Base-by-base conservation (phyloP, 768 basidiomycete species). In the Nidularia pulvinata region DNA sequence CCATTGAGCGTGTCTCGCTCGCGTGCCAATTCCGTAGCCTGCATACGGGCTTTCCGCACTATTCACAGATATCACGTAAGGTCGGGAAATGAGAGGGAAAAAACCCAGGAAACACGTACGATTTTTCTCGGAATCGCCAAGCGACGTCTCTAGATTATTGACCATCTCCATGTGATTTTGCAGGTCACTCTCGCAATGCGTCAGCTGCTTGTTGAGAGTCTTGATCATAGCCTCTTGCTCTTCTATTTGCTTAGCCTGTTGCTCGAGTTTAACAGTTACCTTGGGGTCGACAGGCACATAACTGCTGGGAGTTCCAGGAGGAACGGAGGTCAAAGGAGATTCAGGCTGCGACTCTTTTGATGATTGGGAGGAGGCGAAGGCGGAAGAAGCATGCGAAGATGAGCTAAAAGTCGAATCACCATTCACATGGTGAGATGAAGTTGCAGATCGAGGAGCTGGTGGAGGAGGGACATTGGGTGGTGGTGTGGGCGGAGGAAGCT, bases 21-120 rank as follows among this genome's bases (percentile, higher is more conserved):
- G 48, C 89, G 82, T 7, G 89, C 89, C 37, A 95, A 73, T 64
- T 96, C 94, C 52, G 90, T 93, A 16, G 93, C 91, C 67, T 95
- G 94, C 85, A 93, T 88, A 36, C 94, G 91, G 5, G 93, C 89
- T 71, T 96, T 96, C 55, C 95, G 91, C 52, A 96, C 91, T 94
- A 61, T 34, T 52, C 33, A 33, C 22, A 19, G 54, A 30, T 57
- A 36, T 59, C 48, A 48, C 14, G 50, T 49, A 25, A 32, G 33
- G 48, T 44, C 48, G 7, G 48, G 42, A 45, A 48, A 22, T 46
- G 50, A 30, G 11, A 14, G 7, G 10, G 45, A 33, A 25, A 25
- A 55, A 50, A 46, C 53, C 4, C 25, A 30, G 25, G 25, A 35
- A 50, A 10, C 56, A 83, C 92, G 73, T 69, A 94, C 93, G 76